Evolutionary conservation across 768 basidiomycete genomes (phyloP).

Genomic region (Phanerochaete sordida): DNA sequence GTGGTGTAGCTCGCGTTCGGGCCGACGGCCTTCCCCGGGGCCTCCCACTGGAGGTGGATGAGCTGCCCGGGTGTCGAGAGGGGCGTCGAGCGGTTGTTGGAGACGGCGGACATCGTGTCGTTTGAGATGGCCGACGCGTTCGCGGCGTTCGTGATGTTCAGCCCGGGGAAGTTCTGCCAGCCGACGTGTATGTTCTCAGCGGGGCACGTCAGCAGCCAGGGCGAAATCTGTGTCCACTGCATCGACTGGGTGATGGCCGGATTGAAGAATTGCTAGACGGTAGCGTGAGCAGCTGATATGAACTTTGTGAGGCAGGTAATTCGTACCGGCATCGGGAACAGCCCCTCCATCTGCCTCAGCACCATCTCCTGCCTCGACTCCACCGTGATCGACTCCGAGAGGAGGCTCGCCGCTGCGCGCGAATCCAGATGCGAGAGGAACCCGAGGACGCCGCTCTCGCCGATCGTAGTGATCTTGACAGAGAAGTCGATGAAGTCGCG

Average conservation of each 20-base stretch:
- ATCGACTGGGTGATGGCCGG: constrained; percentile 57
- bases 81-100: constrained; percentile 48
- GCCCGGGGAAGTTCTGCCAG: constrained; percentile 54
- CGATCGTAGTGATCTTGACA: constrained; percentile 42
- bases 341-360: constrained; percentile 58
- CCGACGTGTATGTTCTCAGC: constrained; percentile 46
- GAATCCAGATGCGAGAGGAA: constrained; percentile 62
- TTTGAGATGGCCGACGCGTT: constrained; percentile 30
- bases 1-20: constrained; percentile 53
- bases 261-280: constrained; percentile 40
- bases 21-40: constrained; percentile 46
- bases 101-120: constrained; percentile 38
- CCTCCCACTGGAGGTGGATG: constrained; percentile 51
- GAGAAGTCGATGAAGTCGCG: constrained; percentile 57
- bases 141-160: constrained; percentile 34
- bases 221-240: constrained; percentile 59
- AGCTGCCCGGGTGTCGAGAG: constrained; percentile 43
- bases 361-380: constrained; percentile 65
- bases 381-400: constrained; percentile 54
- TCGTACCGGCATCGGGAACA: constrained; percentile 55
- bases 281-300: not conserved
- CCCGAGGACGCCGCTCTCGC: constrained; percentile 58
- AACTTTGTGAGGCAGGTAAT: not conserved
- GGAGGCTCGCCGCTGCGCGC: constrained; percentile 45
- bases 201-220: constrained; percentile 50